These are phyloP conservation scores for Arthroderma uncinatum DNA, from an alignment of 2,329 filamentous ascomycete genomes.

Conservation along the genomic window DNA sequence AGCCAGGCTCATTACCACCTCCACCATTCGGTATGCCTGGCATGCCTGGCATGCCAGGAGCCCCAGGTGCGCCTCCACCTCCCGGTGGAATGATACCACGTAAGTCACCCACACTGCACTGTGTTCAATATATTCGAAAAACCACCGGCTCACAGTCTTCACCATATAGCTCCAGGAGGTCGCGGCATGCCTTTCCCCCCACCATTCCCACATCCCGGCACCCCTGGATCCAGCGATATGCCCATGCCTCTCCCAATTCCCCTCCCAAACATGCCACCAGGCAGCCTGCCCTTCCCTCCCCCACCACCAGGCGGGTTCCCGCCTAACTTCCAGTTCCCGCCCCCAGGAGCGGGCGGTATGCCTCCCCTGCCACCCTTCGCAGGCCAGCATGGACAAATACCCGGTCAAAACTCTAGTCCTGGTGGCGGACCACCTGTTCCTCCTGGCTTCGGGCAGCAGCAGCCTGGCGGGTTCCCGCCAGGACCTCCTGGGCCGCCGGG, in stretches of 20 bases:
- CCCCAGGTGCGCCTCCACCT: constrained; percentile 24
- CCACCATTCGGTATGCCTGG: constrained; percentile 48
- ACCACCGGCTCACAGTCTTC: constrained; percentile 12
- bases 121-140: not conserved
- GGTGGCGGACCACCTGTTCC: not conserved
- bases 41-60: constrained; percentile 37
- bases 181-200: constrained; percentile 44
- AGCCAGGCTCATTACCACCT: constrained; percentile 38
- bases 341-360: constrained; percentile 23
- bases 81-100: constrained; percentile 39
- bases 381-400: constrained; percentile 14
- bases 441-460: not conserved
- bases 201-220: constrained; percentile 36
- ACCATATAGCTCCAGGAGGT: constrained; percentile 41
- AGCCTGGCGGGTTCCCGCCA: not conserved
- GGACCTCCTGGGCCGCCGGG: not conserved
- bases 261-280: constrained; percentile 32
- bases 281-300: constrained; percentile 36
- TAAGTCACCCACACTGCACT: constrained; percentile 32
- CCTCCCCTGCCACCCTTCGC: constrained; percentile 23
- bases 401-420: not conserved
- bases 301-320: constrained; percentile 32
- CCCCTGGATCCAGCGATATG: constrained; percentile 29
- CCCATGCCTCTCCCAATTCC: constrained; percentile 18
- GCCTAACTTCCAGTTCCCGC: constrained; percentile 43